phyloP scores from a whole-genome alignment of 768 basidiomycete genomes.

The Leccinum sublutescens region DNA sequence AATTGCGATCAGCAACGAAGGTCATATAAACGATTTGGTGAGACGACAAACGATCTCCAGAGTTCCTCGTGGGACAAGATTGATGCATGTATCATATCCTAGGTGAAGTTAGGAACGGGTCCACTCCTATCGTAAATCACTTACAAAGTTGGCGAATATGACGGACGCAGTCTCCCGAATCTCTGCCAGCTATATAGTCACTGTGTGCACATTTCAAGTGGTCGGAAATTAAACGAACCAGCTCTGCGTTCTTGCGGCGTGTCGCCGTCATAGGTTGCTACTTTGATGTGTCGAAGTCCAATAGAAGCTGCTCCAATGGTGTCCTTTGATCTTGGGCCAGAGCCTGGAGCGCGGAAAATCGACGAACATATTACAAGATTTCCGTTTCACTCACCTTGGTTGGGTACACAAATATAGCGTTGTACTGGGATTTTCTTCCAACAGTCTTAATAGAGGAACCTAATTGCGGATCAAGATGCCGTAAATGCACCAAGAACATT shows the following conservation, averaged over 20 bases:
- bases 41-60: conserved; percentile 62
- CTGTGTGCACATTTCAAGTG: neutral
- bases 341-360: conserved; percentile 45
- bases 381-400: conserved; percentile 59
- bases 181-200: conserved; percentile 33
- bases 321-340: conserved; percentile 84
- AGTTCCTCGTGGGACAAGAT: conserved; percentile 81
- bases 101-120: neutral
- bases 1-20: conserved; percentile 2
- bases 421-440: conserved; percentile 58
- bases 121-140: conserved; percentile 11
- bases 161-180: conserved; percentile 75
- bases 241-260: conserved; percentile 68
- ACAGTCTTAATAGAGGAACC: conserved; percentile 67
- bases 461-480: conserved; percentile 25
- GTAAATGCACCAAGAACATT: neutral
- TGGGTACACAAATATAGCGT: conserved; percentile 88
- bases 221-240: conserved; percentile 37
- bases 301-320: conserved; percentile 66
- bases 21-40: neutral
- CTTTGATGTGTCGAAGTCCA: conserved; percentile 58
- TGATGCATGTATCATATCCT: conserved; percentile 86
- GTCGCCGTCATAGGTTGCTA: conserved; percentile 87
- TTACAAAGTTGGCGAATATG: conserved; percentile 89
- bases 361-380: neutral